Evolutionary conservation across 2,329 filamentous ascomycete species (phyloP).

Genomic region (Aspergillus sp.): DNA sequence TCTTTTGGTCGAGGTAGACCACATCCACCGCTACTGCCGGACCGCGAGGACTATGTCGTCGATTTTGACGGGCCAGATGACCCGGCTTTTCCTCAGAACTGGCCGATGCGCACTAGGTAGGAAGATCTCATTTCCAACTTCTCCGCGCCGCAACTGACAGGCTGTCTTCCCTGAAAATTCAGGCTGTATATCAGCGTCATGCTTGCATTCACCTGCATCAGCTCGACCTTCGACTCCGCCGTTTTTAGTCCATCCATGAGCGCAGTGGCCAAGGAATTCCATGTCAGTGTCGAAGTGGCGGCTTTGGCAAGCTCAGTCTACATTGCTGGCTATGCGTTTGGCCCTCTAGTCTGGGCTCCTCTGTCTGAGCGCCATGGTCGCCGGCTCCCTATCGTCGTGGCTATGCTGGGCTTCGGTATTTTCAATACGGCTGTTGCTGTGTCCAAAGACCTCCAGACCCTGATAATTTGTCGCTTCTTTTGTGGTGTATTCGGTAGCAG

Average conservation of each 20-base stretch:
- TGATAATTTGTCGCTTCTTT: conserved; percentile 67
- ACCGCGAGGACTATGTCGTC: conserved; percentile 53
- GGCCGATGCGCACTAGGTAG: conserved; percentile 49
- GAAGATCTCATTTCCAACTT: not conserved
- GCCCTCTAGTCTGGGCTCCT: conserved; percentile 65
- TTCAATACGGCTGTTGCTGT: conserved; percentile 66
- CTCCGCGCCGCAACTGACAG: not conserved
- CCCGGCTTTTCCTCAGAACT: conserved; percentile 54
- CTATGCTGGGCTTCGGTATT: conserved; percentile 61
- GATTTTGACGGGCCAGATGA: conserved; percentile 54
- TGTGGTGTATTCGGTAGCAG: conserved; percentile 63
- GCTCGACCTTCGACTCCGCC: not conserved
- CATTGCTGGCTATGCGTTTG: conserved; percentile 38
- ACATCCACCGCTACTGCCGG: conserved; percentile 47
- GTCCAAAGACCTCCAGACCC: conserved; percentile 64
- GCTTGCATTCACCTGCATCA: not conserved
- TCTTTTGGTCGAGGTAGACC: not conserved
- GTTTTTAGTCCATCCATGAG: not conserved
- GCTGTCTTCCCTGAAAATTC: not conserved
- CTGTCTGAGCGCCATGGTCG: conserved; percentile 63
- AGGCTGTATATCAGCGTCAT: not conserved
- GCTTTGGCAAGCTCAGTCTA: not conserved
- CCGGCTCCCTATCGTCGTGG: conserved; percentile 55
- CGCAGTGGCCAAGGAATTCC: not conserved
- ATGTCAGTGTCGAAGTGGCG: not conserved